These are phyloP conservation scores for Pseudocercospora fuligena DNA, from an alignment of 2,329 filamentous ascomycete species.

Conservation along the genomic window DNA sequence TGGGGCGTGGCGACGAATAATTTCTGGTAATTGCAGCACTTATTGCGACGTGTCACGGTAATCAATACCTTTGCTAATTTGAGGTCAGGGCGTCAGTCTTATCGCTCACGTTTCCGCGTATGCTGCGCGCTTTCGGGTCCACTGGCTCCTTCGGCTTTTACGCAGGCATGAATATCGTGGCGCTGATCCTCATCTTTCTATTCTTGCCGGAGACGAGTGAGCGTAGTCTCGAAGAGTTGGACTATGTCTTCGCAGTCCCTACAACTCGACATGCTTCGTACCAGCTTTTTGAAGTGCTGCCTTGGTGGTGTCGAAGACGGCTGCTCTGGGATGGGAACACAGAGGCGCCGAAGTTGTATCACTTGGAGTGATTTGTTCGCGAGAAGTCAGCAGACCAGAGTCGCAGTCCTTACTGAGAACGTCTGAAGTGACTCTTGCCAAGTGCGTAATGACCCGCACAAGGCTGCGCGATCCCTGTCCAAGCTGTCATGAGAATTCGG, in stretches of 20 bases:
- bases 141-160: conserved; percentile 67
- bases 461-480: background rate
- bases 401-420: background rate
- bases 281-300: conserved; percentile 3
- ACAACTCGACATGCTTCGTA: conserved; percentile 4
- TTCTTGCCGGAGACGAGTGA: conserved; percentile 55
- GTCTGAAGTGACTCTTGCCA: background rate
- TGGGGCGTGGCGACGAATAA: conserved; percentile 37
- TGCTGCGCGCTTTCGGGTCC: conserved; percentile 53
- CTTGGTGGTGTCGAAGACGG: conserved; percentile 2
- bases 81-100: conserved; percentile 47
- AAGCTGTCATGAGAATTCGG: background rate
- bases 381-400: background rate
- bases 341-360: background rate
- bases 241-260: conserved; percentile 48
- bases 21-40: conserved; percentile 36
- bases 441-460: background rate
- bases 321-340: background rate
- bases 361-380: background rate
- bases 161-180: conserved; percentile 61
- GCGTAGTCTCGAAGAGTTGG: conserved; percentile 51
- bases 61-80: background rate
- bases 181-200: conserved; percentile 67
- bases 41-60: conserved; percentile 33
- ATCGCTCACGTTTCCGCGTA: conserved; percentile 55